Conservation (phyloP, 345 rosid genomes). For the Combretum micranthum region DNA sequence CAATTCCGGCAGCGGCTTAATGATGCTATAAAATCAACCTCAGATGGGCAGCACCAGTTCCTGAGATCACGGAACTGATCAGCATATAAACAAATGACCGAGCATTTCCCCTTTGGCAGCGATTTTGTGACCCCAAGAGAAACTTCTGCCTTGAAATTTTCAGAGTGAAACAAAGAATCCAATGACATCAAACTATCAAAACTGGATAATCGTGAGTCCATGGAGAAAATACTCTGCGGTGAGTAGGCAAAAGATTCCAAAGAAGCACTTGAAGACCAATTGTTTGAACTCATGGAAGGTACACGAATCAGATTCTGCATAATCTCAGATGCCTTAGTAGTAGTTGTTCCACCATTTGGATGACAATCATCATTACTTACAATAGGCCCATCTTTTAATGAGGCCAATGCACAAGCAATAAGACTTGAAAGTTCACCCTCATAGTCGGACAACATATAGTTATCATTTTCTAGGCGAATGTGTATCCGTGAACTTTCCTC, state of each 20-base stretch:
- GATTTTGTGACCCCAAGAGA: slow-evolving; percentile 54
- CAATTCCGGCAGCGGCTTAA: slow-evolving; percentile 79
- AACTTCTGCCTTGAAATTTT: slow-evolving; percentile 45
- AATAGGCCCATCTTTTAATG: slow-evolving; percentile 32
- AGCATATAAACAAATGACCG: slow-evolving; percentile 62
- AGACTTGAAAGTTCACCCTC: slow-evolving; percentile 91
- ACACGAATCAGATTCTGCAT: slow-evolving; percentile 18
- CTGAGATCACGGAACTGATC: slow-evolving; percentile 77
- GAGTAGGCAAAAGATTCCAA: slow-evolving; percentile 39
- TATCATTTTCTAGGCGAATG: slow-evolving; percentile 46
- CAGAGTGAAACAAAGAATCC: slow-evolving; percentile 55
- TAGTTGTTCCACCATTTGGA: slow-evolving; percentile 20
- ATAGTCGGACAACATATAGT: slow-evolving; percentile 61
- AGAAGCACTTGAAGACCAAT: slow-evolving; percentile 50
- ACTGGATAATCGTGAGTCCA: slow-evolving; percentile 53
- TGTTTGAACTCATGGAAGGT: slow-evolving; percentile 35
- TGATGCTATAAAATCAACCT: slow-evolving; percentile 78
- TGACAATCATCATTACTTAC: slow-evolving; percentile 23
- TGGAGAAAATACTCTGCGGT: slow-evolving; percentile 32
- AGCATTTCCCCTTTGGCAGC: slow-evolving; percentile 68
- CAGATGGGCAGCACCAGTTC: slow-evolving; percentile 58
- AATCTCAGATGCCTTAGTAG: slow-evolving; percentile 24
- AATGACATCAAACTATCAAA: slow-evolving; percentile 63
- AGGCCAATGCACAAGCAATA: slow-evolving; percentile 80
- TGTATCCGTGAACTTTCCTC: slow-evolving; percentile 80